Conservation (phyloP, 148 eudicot genomes). For the Cornus florida region DNA sequence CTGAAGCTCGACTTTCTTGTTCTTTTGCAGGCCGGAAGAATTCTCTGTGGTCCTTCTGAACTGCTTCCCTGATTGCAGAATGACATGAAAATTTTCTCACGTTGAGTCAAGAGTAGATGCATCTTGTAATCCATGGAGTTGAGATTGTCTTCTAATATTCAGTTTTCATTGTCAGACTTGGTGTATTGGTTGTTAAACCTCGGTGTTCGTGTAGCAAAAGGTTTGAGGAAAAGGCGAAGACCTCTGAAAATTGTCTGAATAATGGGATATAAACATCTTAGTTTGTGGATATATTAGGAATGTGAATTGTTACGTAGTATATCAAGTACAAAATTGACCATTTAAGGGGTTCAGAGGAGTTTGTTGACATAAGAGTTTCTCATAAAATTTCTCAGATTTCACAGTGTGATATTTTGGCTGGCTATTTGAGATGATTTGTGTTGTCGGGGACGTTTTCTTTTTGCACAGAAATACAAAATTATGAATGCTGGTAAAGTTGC, state of each 20-base stretch:
- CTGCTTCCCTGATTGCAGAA: neutral
- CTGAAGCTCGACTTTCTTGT: constrained; percentile 1
- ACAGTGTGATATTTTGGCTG: neutral
- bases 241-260: neutral
- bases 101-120: neutral
- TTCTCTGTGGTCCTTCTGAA: constrained; percentile 7
- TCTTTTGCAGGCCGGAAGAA: neutral
- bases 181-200: constrained; percentile 7
- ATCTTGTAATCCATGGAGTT: neutral
- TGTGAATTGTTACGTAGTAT: neutral
- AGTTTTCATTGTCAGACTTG: neutral
- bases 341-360: neutral
- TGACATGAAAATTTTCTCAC: neutral
- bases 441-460: neutral
- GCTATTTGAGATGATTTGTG: neutral
- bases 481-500: neutral
- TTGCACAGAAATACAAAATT: neutral
- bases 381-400: neutral
- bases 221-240: neutral
- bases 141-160: neutral
- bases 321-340: neutral
- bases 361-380: no score
- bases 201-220: neutral
- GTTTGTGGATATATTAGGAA: neutral
- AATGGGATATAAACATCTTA: constrained; percentile 2